Conservation (phyloP, 768 basidiomycete genomes). For the Lentinula aciculospora region DNA sequence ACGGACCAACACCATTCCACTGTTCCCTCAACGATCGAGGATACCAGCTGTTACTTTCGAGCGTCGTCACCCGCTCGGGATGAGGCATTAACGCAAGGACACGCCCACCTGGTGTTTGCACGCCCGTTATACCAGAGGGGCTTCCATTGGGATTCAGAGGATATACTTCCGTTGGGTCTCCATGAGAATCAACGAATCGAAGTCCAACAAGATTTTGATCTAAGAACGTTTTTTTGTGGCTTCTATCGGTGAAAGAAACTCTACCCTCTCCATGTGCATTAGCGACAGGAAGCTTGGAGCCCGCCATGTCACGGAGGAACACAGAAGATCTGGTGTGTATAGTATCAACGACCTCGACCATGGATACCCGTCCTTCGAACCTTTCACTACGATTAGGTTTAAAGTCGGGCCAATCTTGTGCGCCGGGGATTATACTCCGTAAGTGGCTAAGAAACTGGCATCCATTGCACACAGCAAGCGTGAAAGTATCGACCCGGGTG, state of each 20-base stretch:
- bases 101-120: constrained; percentile 84
- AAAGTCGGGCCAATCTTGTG: constrained; percentile 84
- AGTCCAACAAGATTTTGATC: constrained; percentile 57
- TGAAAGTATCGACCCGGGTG: constrained; percentile 72
- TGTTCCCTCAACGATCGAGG: constrained; percentile 45
- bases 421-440: constrained; percentile 83
- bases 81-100: constrained; percentile 97
- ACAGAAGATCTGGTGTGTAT: constrained; percentile 50
- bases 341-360: constrained; percentile 70
- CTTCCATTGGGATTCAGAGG: constrained; percentile 87
- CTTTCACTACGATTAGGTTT: constrained; percentile 83
- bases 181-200: constrained; percentile 75
- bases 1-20: constrained; percentile 83
- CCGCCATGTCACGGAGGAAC: constrained; percentile 44
- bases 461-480: constrained; percentile 94
- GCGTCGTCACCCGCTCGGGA: constrained; percentile 78
- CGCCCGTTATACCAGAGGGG: constrained; percentile 79
- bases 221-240: constrained; percentile 30
- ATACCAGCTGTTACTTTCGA: constrained; percentile 93
- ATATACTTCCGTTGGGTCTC: constrained; percentile 63
- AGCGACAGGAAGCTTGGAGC: constrained; percentile 68
- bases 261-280: constrained; percentile 95
- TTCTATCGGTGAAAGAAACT: constrained; percentile 45
- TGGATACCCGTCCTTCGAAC: constrained; percentile 83
- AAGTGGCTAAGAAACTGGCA: constrained; percentile 96